A percentile compares a stretch with the other conserved stretches of the same genome.
These are phyloP conservation scores for Curvularia sp. DNA, from an alignment of 2,329 filamentous ascomycete species.

Conservation along the genomic window DNA sequence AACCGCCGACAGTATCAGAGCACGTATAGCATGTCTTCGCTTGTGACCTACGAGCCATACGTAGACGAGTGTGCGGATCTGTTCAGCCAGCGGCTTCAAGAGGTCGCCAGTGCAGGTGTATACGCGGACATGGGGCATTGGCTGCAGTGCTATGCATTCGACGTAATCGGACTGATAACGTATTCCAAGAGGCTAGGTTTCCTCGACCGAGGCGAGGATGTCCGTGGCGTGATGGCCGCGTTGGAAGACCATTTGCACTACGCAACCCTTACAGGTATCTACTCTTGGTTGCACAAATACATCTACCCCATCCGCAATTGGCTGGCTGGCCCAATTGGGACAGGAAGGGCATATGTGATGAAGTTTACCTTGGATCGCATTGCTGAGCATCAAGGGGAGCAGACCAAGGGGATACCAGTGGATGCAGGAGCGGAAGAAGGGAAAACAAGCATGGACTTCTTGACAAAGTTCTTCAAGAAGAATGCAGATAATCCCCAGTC, in stretches of 20 bases:
- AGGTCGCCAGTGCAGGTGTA: slow-evolving; percentile 33
- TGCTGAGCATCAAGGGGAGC: slow-evolving; percentile 21
- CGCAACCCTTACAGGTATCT: slow-evolving; percentile 12
- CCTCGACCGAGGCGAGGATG: slow-evolving; percentile 24
- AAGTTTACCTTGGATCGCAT: slow-evolving; percentile 28
- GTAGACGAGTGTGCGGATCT: slow-evolving; percentile 49
- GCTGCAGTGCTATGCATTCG: slow-evolving; percentile 51
- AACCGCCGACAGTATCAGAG: slow-evolving; percentile 39
- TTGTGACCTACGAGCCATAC: slow-evolving; percentile 49
- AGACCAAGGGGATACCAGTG: slow-evolving; percentile 15
- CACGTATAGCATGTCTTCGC: slow-evolving; percentile 21
- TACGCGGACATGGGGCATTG: slow-evolving; percentile 34
- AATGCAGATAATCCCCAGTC: slow-evolving; percentile 35
- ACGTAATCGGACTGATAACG: slow-evolving; percentile 46
- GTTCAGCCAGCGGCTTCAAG: slow-evolving; percentile 38
- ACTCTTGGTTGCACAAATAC: slow-evolving; percentile 43
- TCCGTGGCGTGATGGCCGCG: slow-evolving; percentile 12
- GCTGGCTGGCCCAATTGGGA: slow-evolving; percentile 39
- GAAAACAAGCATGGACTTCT: slow-evolving; percentile 19
- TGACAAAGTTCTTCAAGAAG: slow-evolving; percentile 25
- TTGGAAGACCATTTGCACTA: slow-evolving; percentile 18
- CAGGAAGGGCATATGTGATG: slow-evolving; percentile 42
- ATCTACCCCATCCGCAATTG: slow-evolving; percentile 47
- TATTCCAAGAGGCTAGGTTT: slow-evolving; percentile 31
- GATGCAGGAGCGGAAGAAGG: slow-evolving; percentile 7